phyloP scores from a whole-genome alignment of 257 asterid genomes.

The Ehretia macrophylla region DNA sequence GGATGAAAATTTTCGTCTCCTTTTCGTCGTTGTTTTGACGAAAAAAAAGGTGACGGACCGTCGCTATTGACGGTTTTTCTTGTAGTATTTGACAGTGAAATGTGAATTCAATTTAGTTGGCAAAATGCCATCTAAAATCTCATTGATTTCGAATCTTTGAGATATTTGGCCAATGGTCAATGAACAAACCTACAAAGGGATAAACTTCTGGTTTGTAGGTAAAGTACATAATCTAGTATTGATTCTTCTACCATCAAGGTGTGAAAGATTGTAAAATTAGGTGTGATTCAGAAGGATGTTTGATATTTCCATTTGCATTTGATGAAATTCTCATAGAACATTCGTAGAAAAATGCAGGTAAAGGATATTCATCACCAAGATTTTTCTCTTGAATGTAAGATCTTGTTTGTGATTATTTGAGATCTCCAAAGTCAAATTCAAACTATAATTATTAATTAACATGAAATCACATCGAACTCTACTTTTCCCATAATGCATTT shows the following conservation, averaged over 20 bases:
- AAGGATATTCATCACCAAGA: slow-evolving; percentile 36
- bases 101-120: too few relatives aligned
- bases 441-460: slow-evolving; percentile 22
- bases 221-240: background rate
- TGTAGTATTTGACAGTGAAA: too few relatives aligned
- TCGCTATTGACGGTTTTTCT: too few relatives aligned
- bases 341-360: slow-evolving; percentile 8
- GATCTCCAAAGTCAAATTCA: slow-evolving; percentile 32
- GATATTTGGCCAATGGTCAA: too few relatives aligned
- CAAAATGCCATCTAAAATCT: too few relatives aligned
- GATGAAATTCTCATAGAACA: too few relatives aligned
- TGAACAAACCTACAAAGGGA: too few relatives aligned
- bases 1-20: too few relatives aligned
- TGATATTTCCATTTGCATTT: too few relatives aligned
- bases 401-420: slow-evolving; percentile 28
- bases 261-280: slow-evolving; percentile 13
- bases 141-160: too few relatives aligned
- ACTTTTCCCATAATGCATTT: background rate
- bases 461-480: background rate
- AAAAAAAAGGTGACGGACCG: too few relatives aligned
- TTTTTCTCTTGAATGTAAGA: slow-evolving; percentile 26
- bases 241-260: slow-evolving; percentile 1
- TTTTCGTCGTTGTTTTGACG: too few relatives aligned
- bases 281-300: slow-evolving; percentile 19
- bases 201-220: background rate